Base-by-base conservation (phyloP, 306 rosid species). In the Dicorynia guianensis region DNA sequence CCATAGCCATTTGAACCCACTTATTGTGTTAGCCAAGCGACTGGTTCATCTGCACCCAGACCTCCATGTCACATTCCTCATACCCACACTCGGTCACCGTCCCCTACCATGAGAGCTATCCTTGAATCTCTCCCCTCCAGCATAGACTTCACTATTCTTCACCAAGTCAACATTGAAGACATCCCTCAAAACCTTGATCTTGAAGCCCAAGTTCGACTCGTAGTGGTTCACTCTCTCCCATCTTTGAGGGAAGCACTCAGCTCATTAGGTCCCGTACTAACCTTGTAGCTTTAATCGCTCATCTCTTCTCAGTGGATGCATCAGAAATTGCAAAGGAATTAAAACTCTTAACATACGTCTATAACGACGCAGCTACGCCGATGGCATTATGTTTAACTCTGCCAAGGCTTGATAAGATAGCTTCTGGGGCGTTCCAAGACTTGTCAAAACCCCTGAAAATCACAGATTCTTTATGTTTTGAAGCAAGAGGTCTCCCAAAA, bases 241-340 rank as follows among this genome's bases (percentile, higher is more conserved):
- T 60, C 43, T 9, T 8, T 34, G 8, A 15, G 66, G 3, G 44
- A 60, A 25, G 25, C 43, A n/a, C 18, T 70, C 20, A 55, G 9
- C 48, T 19, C 52, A 1, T 17, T 54, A 4, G 1, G 1, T 12
- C 49, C 0, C 42, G 10, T 4, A 40, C 39, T 38, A 11, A 3
- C 12, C 19, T 70, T 2, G 39, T 25, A 11, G 75, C 65, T 38
- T 3, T 55, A 0, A 8, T 55, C 8, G 18, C 13, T 19, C 64
- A 70, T 11, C 8, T 13, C 3, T 70, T 55, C 40, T 34, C 53
- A 12, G 5, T 55, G 5, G 75, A 54, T 1, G 75, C 18, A 4
- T 8, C 54, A 6, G 75, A 19, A 8, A 8, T 70, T 1, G 75
- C 64, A 3, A 70, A 70, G 38, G 17, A 70, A 39, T 10, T 70